Percentiles rank a stretch among this genome's conserved stretches.
Evolutionary conservation across 2,329 filamentous ascomycete genomes (phyloP).

Genomic region (Pyricularia grisea): DNA sequence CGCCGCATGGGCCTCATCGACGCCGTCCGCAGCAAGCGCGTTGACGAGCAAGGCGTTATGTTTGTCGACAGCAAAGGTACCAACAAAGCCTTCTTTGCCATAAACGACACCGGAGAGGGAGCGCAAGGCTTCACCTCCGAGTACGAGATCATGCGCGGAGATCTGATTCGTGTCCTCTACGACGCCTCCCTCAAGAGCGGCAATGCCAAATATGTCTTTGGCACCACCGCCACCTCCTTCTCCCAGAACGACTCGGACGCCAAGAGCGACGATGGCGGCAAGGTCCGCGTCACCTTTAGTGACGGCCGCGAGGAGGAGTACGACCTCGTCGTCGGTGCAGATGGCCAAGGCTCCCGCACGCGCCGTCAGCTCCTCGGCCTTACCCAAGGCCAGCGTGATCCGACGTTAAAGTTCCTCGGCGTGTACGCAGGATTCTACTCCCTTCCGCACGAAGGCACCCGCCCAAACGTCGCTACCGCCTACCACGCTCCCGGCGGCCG

Average conservation of each 20-base stretch:
- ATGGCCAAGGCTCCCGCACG: conserved; percentile 40
- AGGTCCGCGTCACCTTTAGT: conserved; percentile 24
- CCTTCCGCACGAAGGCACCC: conserved; percentile 9
- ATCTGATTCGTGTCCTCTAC: conserved; percentile 41
- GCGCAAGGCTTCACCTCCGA: conserved; percentile 40
- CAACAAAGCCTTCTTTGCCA: conserved; percentile 26
- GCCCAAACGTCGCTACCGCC: conserved; percentile 3
- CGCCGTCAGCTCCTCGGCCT: conserved; percentile 25
- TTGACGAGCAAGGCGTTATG: conserved; percentile 37
- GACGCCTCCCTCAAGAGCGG: conserved; percentile 22
- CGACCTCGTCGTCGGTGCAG: conserved; percentile 44
- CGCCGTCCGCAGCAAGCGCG: conserved; percentile 23
- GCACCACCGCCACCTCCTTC: conserved; percentile 15
- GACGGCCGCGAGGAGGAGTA: conserved; percentile 31
- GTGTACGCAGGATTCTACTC: conserved; percentile 23
- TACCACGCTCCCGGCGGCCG: conserved; percentile 19
- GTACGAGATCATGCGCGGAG: conserved; percentile 50
- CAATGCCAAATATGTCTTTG: conserved; percentile 17
- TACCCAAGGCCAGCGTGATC: conserved; percentile 5
- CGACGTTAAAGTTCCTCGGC: conserved; percentile 11
- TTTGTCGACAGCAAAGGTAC: conserved; percentile 31
- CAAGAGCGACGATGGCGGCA: conserved; percentile 7
- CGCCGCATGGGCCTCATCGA: conserved; percentile 29
- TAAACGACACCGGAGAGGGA: conserved; percentile 29
- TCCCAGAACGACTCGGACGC: conserved; percentile 12